Conservation (phyloP, 139 green algal species). For the Chlorella sp. region DNA sequence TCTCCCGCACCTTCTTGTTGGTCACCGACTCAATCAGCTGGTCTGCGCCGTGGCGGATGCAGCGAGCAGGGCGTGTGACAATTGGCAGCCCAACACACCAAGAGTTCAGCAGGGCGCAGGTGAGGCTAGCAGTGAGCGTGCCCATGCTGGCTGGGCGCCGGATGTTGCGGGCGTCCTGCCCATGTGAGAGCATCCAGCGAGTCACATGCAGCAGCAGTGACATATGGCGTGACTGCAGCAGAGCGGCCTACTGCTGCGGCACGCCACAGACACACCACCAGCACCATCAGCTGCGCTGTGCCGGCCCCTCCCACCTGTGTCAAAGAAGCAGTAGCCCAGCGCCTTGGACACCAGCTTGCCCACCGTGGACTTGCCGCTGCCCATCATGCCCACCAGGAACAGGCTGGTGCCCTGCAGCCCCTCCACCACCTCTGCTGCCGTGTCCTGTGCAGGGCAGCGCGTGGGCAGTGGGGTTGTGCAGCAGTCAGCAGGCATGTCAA, state of each 20-base stretch:
- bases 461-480: no score
- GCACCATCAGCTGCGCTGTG: conserved; percentile 76
- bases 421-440: conserved; percentile 58
- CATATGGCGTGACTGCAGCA: no score
- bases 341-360: conserved; percentile 59
- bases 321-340: conserved; percentile 86
- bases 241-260: background rate
- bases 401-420: conserved; percentile 80
- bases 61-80: no score
- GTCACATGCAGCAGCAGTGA: no score
- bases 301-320: no score
- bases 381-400: conserved; percentile 95
- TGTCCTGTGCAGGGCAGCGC: conserved; percentile 35
- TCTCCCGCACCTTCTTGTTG: conserved; percentile 66
- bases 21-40: conserved; percentile 76
- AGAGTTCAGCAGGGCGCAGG: no score
- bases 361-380: conserved; percentile 77
- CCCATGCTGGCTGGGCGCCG: no score
- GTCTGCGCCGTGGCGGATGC: conserved; percentile 48
- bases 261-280: conserved; percentile 47
- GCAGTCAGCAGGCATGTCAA: no score
- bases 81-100: no score
- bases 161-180: no score
- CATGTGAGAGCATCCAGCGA: no score
- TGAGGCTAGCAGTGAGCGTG: no score